These are phyloP conservation scores for Gossypium trilobum DNA, from an alignment of 441 rosid species.

Conservation along the genomic window DNA sequence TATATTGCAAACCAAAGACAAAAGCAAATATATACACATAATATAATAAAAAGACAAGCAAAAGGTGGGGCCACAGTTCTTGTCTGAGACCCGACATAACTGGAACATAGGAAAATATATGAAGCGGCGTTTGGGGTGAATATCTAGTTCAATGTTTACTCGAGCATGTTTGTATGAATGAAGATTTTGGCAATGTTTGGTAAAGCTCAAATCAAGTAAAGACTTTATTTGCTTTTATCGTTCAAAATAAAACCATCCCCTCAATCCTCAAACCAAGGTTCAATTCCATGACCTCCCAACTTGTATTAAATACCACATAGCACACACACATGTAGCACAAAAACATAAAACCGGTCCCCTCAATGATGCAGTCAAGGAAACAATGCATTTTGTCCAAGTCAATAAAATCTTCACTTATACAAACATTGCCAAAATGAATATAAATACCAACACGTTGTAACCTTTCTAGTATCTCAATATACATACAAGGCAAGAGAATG, in stretches of 20 bases:
- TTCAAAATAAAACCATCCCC: too few relatives aligned
- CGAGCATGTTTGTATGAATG: background rate
- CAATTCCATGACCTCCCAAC: background rate
- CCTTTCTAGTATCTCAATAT: background rate
- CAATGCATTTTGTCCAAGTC: background rate
- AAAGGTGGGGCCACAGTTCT: background rate
- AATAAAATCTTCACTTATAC: background rate
- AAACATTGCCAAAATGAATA: background rate
- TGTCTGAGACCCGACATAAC: background rate
- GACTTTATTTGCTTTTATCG: background rate
- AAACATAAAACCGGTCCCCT: background rate
- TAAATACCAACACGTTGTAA: background rate
- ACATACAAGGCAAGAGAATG: background rate
- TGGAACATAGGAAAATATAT: background rate
- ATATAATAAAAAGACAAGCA: background rate
- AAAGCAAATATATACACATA: too few relatives aligned
- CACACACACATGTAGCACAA: background rate
- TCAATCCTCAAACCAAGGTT: too few relatives aligned
- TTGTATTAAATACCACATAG: background rate
- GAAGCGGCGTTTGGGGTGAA: background rate
- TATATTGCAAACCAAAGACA: background rate
- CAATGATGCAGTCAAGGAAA: background rate
- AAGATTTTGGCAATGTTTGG: too few relatives aligned
- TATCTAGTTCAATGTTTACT: background rate
- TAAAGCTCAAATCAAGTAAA: background rate